Base-by-base conservation (phyloP, 192 early-diverging fungal species). In the Coemansia reversa region DNA sequence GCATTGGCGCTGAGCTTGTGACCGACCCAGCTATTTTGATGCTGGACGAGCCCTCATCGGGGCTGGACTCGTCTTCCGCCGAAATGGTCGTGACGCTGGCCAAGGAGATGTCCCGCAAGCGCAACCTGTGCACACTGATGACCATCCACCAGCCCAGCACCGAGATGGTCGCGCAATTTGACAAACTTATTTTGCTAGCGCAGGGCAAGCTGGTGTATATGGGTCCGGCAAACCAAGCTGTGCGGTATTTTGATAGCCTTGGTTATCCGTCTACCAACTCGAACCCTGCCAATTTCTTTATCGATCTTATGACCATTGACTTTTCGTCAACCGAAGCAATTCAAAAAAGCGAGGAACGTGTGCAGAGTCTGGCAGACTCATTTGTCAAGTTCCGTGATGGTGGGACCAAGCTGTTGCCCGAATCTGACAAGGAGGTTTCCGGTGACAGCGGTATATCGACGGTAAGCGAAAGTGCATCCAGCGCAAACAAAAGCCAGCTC, bases 241-340 rank as follows among this genome's bases (percentile, higher is more conserved):
- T n/a, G n/a, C n/a, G n/a, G n/a, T n/a, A n/a, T n/a, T n/a, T n/a
- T n/a, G n/a, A n/a, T n/a, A n/a, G n/a, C n/a, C n/a, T n/a, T n/a
- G n/a, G 84, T 0, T 69, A 72, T 7, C 88, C 85, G 25, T 85
- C 87, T 19, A 65, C 74, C 50, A 66, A 83, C 50, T 78, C 85
- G 39, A 89, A 90, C 67, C 76, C 88, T 2, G 88, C 90, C 12
- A 88, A 88, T 65, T 84, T 84, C 60, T 67, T 87, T 32, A 68
- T 90, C 53, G 85, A 90, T 55, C 66, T 88, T n/a, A 71, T 74
- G 55, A 84, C 74, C 32, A 48, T 80, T 28, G 68, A 83, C 35
- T 70, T 80, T 55, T 28, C 65, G 18, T 62, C 69, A 35, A 45
- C 61, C 29, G 69, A 80, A 30, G 60, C 64, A 1, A 58, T 66